Evolutionary conservation across 2,329 filamentous ascomycete species (phyloP), one percentile per base, ranked within the genome.

Genomic region (Monosporascus ibericus): DNA sequence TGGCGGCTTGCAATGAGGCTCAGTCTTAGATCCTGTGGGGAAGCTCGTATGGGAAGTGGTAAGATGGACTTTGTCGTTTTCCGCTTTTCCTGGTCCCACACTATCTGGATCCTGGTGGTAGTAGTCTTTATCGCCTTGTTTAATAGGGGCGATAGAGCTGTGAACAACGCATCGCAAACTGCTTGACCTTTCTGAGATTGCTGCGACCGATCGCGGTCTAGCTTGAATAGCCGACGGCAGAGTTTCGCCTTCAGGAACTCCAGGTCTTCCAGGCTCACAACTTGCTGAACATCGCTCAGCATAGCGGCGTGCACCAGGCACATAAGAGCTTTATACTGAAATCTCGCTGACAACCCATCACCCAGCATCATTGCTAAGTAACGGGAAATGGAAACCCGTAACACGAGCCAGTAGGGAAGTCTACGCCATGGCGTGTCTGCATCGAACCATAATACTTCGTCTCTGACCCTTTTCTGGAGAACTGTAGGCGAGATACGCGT

Each of bases 341-440:
- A 58, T 2, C 72, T 69, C 5, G 79, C 80, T 1, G 64, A 34
- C 0, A 72, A 62, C 1, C 60, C 57, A 14, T 46, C 22, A 3
- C 73, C 73, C 2, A 76, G 56, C 1, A 61, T 46, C 3, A 68
- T 57, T 24, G 68, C 71, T 0, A 87, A 67, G 18, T 76, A 70
- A 0, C 83, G 74, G 44, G 81, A 74, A 1, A 81, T 60, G 0
- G 74, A 69, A 1, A 88, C 81, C 0, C 83, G 78, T 5, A 87
- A 65, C 0, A 82, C 70, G 0, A 88, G 75, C 77, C 83, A 88
- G 49, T 78, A 74, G 0, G 84, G 75, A 1, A 75, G 75, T 37
- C 85, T 71, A 27, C 85, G 72, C 85, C 85, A 88, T 0, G 84
- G 84, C 0, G 68, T 63, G 1, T 72, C 64, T 0, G 75, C 70